phyloP scores from a whole-genome alignment of 306 rosid genomes.

The Quercus rubra region DNA sequence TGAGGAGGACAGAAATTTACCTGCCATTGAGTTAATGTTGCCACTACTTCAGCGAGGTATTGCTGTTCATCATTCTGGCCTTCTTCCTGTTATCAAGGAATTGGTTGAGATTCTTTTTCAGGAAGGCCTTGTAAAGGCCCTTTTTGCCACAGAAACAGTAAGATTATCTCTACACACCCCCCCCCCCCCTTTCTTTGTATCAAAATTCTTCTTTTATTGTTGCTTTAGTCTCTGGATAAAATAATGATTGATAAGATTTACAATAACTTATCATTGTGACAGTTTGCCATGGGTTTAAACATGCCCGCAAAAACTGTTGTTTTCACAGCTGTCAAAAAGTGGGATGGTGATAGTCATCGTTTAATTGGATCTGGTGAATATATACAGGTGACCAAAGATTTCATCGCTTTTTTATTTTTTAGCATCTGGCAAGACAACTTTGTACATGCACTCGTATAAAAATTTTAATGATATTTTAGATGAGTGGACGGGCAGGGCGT shows the following conservation, averaged over 20 bases:
- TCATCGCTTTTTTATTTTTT: not conserved
- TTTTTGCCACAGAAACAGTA: slow-evolving; percentile 97
- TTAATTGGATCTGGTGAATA: slow-evolving; percentile 98
- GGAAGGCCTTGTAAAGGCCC: slow-evolving; percentile 99
- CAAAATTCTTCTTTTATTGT: not conserved
- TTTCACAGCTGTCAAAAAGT: slow-evolving; percentile 92
- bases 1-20: slow-evolving; percentile 90
- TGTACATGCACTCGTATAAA: not conserved
- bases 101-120: slow-evolving; percentile 96
- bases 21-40: slow-evolving; percentile 90
- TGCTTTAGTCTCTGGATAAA: slow-evolving; percentile 6
- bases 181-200: not conserved
- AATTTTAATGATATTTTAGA: slow-evolving; percentile 38
- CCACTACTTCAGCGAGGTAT: slow-evolving; percentile 96
- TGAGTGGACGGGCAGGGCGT: slow-evolving; percentile 99
- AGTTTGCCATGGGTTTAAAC: slow-evolving; percentile 99
- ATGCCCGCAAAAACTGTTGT: slow-evolving; percentile 99
- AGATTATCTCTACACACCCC: slow-evolving; percentile 25
- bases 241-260: slow-evolving; percentile 14
- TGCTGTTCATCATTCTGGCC: slow-evolving; percentile 99
- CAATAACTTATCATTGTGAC: slow-evolving; percentile 24
- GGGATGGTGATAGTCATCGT: slow-evolving; percentile 99
- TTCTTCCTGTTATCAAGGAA: slow-evolving; percentile 96
- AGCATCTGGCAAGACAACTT: not conserved
- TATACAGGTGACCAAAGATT: slow-evolving; percentile 72